Evolutionary conservation across 2,329 filamentous ascomycete species (phyloP), one percentile per base, ranked within the genome.

Genomic region (Penicillium paneum): DNA sequence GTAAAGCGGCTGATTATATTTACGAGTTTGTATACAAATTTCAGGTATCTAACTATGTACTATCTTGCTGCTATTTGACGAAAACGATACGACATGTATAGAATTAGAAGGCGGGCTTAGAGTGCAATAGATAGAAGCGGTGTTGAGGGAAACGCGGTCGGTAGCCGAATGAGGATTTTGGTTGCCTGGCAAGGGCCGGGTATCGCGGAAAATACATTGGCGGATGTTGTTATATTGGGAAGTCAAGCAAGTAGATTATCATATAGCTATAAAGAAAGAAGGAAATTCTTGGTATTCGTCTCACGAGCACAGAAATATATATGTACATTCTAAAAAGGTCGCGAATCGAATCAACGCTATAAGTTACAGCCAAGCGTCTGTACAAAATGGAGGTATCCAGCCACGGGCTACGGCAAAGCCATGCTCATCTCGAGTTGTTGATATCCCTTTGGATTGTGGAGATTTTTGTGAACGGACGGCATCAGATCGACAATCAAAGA

Each of bases 401-500:
- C 32, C 15, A 19, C 8, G 13, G 15, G 40, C 15, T 44, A 54
- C 28, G 52, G 46, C 5, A 39, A 15, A 2, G 8, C 36, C 36
- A 41, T 57, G 19, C 40, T 41, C 59, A 61, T 61, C 34, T 61
- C 54, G 17, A 61, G 50, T 35, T 44, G 59, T 26, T 61, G 57
- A 42, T 61, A 61, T 11, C 56, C 50, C 32, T 59, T 58, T 31
- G 44, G 43, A 31, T 42, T 21, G 34, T 50, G 40, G 11, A 47
- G 42, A n/a, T 51, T 34, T 21, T 56, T 51, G 39, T 58, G 52
- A n/a, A 44, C 41, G 4, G 53, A 55, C 7, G 57, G 57, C 38
- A 56, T 36, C 11, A 60, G 39, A 41, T 61, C 59, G 35, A 61
- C 55, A 10, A 57, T 57, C 38, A 61, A 61, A 19, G 59, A 61